Evolutionary conservation across 1,139 yeast species (phyloP).

Genomic region (Keqinozyma sinolaborantium): DNA sequence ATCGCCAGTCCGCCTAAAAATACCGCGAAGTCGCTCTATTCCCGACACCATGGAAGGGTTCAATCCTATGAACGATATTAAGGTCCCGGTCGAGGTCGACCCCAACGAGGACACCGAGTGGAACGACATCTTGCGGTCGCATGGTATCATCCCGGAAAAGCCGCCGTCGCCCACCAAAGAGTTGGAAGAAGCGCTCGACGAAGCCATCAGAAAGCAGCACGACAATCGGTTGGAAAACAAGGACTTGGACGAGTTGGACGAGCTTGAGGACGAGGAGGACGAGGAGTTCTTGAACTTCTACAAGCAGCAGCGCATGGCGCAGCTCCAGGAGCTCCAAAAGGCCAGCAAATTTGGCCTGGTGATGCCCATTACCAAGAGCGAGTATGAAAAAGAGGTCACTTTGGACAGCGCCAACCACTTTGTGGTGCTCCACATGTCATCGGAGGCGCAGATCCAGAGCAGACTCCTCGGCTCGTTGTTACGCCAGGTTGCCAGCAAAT

Average conservation of each 20-base stretch:
- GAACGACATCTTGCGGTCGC: conserved; percentile 89
- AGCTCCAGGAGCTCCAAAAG: conserved; percentile 58
- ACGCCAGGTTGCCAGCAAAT: conserved; percentile 49
- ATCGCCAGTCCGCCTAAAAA: too few relatives aligned
- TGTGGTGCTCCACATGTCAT: conserved; percentile 77
- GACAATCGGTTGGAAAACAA: conserved; percentile 72
- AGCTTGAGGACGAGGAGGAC: conserved; percentile 75
- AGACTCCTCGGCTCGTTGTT: conserved; percentile 61
- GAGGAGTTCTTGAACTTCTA: conserved; percentile 71
- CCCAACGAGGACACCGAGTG: conserved; percentile 97
- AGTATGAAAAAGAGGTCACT: conserved; percentile 82
- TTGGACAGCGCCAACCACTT: conserved; percentile 58
- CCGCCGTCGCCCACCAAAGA: conserved; percentile 88
- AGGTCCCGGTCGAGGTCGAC: conserved; percentile 79
- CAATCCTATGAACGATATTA: conserved; percentile 27
- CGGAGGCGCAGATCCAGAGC: conserved; percentile 69
- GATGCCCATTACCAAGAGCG: conserved; percentile 76
- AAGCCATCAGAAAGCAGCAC: conserved; percentile 73
- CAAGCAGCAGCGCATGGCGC: conserved; percentile 71
- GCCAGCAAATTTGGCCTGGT: conserved; percentile 75
- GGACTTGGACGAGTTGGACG: conserved; percentile 77
- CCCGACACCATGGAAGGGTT: conserved; percentile 6
- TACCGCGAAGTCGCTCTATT: too few relatives aligned
- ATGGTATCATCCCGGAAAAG: conserved; percentile 89
- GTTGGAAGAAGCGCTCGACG: conserved; percentile 82